These are phyloP conservation scores for Starmerella floris DNA, from an alignment of 805 yeast genomes.

Conservation along the genomic window DNA sequence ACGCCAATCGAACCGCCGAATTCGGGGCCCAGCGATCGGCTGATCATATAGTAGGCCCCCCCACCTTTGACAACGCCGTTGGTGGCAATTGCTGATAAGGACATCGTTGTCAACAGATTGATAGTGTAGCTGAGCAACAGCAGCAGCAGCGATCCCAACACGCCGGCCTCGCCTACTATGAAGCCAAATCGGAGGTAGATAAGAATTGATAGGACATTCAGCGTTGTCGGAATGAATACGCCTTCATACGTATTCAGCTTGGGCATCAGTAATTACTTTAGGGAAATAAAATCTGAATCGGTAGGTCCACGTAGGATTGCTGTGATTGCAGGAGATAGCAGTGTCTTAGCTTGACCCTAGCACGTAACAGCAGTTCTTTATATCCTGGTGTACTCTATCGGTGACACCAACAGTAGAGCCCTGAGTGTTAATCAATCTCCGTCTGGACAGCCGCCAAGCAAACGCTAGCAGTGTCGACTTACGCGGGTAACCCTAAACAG, in stretches of 20 bases:
- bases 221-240: slow-evolving; percentile 83
- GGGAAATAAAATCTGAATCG: too few species aligned
- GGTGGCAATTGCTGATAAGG: slow-evolving; percentile 91
- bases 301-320: too few species aligned
- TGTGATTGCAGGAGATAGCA: too few species aligned
- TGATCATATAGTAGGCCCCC: slow-evolving; percentile 96
- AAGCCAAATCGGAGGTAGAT: slow-evolving; percentile 95
- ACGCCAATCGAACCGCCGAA: slow-evolving; percentile 97
- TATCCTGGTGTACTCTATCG: too few species aligned
- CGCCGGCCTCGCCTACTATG: slow-evolving; percentile 87
- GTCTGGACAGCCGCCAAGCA: too few species aligned
- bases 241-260: slow-evolving; percentile 78
- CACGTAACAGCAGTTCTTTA: too few species aligned
- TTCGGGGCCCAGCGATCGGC: slow-evolving; percentile 90
- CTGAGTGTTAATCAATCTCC: too few species aligned
- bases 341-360: too few species aligned
- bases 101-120: slow-evolving; percentile 71
- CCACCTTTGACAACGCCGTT: slow-evolving; percentile 97
- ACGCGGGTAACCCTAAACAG: too few species aligned
- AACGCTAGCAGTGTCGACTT: too few species aligned
- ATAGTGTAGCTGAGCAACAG: slow-evolving; percentile 64
- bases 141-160: slow-evolving; percentile 58
- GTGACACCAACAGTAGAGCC: too few species aligned
- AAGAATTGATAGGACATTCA: slow-evolving; percentile 83
- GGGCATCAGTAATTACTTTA: neutral